Evolutionary conservation across 2,329 filamentous ascomycete species (phyloP).

Genomic region (Huntiella savannae): DNA sequence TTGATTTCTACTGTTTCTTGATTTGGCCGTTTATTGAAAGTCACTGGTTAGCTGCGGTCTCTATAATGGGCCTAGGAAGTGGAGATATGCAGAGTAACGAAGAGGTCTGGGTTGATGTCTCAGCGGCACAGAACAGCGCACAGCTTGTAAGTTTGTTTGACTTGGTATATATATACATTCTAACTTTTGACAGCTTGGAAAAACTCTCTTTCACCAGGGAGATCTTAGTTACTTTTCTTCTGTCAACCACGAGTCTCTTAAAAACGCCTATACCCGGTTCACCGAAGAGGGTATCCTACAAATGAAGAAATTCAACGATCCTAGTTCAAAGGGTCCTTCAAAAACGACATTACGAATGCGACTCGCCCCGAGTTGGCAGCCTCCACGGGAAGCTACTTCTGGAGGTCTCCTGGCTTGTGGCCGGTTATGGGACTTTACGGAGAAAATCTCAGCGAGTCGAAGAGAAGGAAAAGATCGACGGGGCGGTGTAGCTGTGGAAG

Average conservation of each 20-base stretch:
- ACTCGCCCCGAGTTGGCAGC: constrained; percentile 57
- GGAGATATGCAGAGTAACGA: constrained; percentile 21
- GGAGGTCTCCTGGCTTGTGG: constrained; percentile 49
- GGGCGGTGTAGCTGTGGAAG: constrained; percentile 79
- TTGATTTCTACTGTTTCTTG: constrained; percentile 95
- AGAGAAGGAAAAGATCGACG: constrained; percentile 88
- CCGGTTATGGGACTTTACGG: constrained; percentile 77
- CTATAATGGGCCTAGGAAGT: constrained; percentile 54
- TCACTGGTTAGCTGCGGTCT: constrained; percentile 77
- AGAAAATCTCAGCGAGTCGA: constrained; percentile 63
- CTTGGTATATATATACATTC: not conserved
- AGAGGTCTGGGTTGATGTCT: constrained; percentile 57
- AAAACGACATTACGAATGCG: constrained; percentile 44
- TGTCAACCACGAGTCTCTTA: constrained; percentile 93
- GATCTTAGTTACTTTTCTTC: constrained; percentile 95
- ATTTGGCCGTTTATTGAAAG: constrained; percentile 98
- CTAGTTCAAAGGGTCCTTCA: constrained; percentile 14
- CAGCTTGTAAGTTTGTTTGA: constrained; percentile 42
- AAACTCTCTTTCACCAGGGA: constrained; percentile 93
- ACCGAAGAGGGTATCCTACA: constrained; percentile 79
- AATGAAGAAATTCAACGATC: constrained; percentile 48
- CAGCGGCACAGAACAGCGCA: constrained; percentile 61
- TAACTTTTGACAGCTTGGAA: constrained; percentile 45
- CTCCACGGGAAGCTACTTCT: constrained; percentile 41
- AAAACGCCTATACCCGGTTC: constrained; percentile 77